phyloP scores from a whole-genome alignment of 1,284 basidiomycete species.

The Heterobasidion occidentale region DNA sequence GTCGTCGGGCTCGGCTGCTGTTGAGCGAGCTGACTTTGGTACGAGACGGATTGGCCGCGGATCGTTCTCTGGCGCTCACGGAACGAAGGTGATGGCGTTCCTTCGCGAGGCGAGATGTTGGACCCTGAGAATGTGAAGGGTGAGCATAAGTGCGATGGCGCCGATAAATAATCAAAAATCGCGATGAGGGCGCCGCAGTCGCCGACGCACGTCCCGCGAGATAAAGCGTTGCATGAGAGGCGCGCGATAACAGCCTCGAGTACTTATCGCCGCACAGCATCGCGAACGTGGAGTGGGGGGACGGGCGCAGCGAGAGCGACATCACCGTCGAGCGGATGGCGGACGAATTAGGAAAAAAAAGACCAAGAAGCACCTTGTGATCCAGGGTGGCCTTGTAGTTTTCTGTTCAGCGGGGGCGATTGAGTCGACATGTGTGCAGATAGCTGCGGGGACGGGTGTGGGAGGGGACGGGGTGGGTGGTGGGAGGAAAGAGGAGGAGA shows the following conservation, averaged over 20 bases:
- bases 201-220: not conserved
- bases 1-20: slow-evolving; percentile 51
- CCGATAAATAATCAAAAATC: not conserved
- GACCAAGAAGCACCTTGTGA: slow-evolving; percentile 28
- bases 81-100: slow-evolving; percentile 60
- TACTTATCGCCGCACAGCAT: not conserved
- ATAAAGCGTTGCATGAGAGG: too few relatives aligned
- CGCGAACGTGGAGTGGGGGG: not conserved
- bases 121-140: slow-evolving; percentile 20
- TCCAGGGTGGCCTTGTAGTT: slow-evolving; percentile 24
- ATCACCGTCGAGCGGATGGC: too few relatives aligned
- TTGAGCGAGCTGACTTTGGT: slow-evolving; percentile 17
- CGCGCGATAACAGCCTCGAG: too few relatives aligned
- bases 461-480: slow-evolving; percentile 12
- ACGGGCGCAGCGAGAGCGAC: too few relatives aligned
- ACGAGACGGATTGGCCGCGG: slow-evolving; percentile 16
- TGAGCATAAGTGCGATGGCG: not conserved
- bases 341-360: slow-evolving; percentile 5
- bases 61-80: slow-evolving; percentile 43
- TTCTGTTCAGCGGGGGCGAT: slow-evolving; percentile 50
- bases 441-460: slow-evolving; percentile 12
- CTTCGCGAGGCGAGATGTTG: slow-evolving; percentile 48
- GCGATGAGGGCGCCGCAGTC: slow-evolving; percentile 1
- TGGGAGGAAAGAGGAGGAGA: slow-evolving; percentile 15
- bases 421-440: slow-evolving; percentile 44